phyloP scores from a whole-genome alignment of 140 eudicot species.

The Senecio squalidus region DNA sequence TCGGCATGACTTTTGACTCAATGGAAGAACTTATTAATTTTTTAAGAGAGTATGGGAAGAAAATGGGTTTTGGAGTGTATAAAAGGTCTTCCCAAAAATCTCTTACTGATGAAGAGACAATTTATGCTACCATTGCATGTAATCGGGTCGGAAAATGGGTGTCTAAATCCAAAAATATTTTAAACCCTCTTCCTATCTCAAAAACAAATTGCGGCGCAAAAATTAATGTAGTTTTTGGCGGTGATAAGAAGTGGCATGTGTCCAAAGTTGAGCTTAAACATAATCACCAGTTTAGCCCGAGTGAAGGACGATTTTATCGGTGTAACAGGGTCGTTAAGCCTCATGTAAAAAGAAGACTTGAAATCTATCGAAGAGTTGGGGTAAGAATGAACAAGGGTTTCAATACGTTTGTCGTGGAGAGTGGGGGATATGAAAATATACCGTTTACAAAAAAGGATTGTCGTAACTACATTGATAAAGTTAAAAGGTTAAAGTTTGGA shows the following conservation, averaged over 20 bases:
- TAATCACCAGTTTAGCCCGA: no score
- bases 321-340: neutral
- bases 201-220: neutral
- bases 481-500: neutral
- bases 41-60: neutral
- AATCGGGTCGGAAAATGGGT: neutral
- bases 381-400: neutral
- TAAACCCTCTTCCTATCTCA: neutral
- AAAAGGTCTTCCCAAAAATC: neutral
- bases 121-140: neutral
- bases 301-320: no score
- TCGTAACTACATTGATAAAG: neutral
- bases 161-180: neutral
- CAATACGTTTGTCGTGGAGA: neutral
- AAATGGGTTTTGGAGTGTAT: neutral
- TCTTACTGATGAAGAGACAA: neutral
- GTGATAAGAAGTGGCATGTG: neutral
- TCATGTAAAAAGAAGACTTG: neutral
- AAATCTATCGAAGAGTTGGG: neutral
- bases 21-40: neutral
- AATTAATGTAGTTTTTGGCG: neutral
- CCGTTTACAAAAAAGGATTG: neutral
- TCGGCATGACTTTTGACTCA: neutral
- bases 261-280: neutral
- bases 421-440: neutral